Evolutionary conservation across 1,284 basidiomycete genomes (phyloP).

Genomic region (Sanguinoderma infundibulare): DNA sequence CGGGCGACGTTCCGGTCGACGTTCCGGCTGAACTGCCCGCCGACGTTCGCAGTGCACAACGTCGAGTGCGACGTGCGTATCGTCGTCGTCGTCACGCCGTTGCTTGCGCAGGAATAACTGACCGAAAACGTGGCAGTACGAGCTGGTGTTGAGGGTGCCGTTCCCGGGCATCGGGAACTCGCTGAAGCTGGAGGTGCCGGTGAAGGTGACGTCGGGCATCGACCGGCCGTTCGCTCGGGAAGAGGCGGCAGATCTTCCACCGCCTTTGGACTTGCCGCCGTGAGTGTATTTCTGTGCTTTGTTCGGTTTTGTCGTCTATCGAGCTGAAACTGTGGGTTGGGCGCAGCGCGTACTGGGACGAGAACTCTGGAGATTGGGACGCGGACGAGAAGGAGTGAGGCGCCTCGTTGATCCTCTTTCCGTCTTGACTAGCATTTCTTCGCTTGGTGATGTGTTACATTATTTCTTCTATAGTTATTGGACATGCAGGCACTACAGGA

Average conservation of each 20-base stretch:
- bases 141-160: conserved; percentile 14
- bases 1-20: conserved; percentile 13
- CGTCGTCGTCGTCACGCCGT: neutral
- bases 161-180: conserved; percentile 23
- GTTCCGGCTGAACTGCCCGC: conserved; percentile 12
- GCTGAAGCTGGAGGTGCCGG: conserved; percentile 10
- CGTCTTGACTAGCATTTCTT: no score
- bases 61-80: conserved; percentile 11
- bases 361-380: conserved; percentile 1
- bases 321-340: neutral
- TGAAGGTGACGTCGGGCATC: conserved; percentile 18
- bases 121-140: neutral
- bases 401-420: no score
- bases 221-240: conserved; percentile 3
- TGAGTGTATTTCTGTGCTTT: neutral
- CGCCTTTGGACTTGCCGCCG: conserved; percentile 10
- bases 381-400: conserved; percentile 8
- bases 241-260: neutral
- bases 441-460: no score
- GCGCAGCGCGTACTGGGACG: conserved; percentile 6
- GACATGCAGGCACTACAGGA: neutral
- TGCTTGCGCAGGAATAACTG: no score
- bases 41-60: conserved; percentile 10
- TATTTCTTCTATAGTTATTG: no score
- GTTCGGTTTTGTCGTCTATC: neutral